Conservation (phyloP, 352 stramenopile species). For the Phytophthora vignae region DNA sequence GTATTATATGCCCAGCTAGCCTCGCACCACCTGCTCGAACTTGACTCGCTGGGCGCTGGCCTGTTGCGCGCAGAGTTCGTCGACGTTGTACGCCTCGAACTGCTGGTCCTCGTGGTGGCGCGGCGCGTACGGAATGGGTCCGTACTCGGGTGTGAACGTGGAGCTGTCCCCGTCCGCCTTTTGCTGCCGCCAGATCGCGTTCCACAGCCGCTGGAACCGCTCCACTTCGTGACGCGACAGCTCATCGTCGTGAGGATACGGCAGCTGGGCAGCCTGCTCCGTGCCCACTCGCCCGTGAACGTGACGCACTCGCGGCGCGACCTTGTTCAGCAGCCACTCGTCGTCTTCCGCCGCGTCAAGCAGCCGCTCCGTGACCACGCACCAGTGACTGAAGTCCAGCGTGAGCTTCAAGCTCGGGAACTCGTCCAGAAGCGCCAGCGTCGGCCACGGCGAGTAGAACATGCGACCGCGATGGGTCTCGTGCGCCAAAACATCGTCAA, state of each 20-base stretch:
- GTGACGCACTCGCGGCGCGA: conserved; percentile 68
- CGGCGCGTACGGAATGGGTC: conserved; percentile 69
- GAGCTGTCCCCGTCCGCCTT: conserved; percentile 20
- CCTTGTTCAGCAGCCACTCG: conserved; percentile 51
- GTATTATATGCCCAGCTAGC: not conserved
- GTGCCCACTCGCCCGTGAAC: conserved; percentile 70
- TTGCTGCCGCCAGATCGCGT: conserved; percentile 54
- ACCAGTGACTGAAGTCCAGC: conserved; percentile 78
- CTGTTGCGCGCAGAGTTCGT: conserved; percentile 53
- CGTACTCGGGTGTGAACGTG: conserved; percentile 81
- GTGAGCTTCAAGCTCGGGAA: conserved; percentile 74
- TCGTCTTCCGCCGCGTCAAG: conserved; percentile 58
- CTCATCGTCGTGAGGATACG: conserved; percentile 40
- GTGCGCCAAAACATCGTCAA: conserved; percentile 49
- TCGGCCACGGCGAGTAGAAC: conserved; percentile 79
- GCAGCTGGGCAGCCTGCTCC: conserved; percentile 61
- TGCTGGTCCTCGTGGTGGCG: conserved; percentile 34
- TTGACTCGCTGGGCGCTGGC: conserved; percentile 42
- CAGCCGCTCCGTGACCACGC: conserved; percentile 61
- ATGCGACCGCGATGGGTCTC: conserved; percentile 76
- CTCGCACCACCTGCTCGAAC: conserved; percentile 28
- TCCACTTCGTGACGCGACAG: conserved; percentile 40
- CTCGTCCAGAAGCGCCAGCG: conserved; percentile 61
- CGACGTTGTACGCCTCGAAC: conserved; percentile 59
- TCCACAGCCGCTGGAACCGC: conserved; percentile 68